Conservation (phyloP, 768 basidiomycete genomes). For the Pisolithus sp. region DNA sequence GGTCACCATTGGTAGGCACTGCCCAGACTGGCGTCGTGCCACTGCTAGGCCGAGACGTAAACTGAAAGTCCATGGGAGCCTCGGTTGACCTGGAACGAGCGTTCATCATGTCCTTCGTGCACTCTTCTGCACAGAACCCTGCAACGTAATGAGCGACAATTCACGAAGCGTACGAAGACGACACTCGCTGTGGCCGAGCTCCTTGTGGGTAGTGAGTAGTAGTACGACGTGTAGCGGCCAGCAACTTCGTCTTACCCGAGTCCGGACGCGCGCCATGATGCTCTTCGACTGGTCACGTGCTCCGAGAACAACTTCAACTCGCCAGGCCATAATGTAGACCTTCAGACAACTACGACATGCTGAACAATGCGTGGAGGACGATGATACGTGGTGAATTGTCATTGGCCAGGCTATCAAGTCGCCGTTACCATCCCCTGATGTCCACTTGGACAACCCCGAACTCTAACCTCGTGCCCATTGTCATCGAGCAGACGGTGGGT, state of each 20-base stretch:
- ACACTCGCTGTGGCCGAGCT: neutral
- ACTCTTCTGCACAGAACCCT: neutral
- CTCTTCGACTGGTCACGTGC: conserved; percentile 19
- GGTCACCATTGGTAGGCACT: conserved; percentile 31
- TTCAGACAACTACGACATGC: conserved; percentile 14
- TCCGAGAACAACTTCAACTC: conserved; percentile 7
- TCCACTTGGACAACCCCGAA: conserved; percentile 40
- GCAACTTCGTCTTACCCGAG: conserved; percentile 7
- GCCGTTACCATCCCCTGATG: conserved; percentile 51
- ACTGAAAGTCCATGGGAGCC: conserved; percentile 87
- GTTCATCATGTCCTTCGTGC: conserved; percentile 16
- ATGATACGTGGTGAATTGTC: conserved; percentile 12
- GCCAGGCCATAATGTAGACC: too few species aligned
- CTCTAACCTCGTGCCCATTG: conserved; percentile 78
- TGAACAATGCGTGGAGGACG: conserved; percentile 22
- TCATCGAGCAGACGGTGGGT: conserved; percentile 85
- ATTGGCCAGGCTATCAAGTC: conserved; percentile 18
- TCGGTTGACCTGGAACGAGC: conserved; percentile 52
- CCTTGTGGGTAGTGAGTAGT: too few species aligned
- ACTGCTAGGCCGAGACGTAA: conserved; percentile 58
- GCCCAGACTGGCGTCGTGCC: conserved; percentile 56
- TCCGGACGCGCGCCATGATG: conserved; percentile 8
- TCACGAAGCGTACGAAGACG: neutral
- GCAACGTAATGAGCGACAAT: neutral
- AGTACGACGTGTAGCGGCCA: too few species aligned